Evolutionary conservation across 306 rosid genomes (phyloP).

Genomic region (Begonia peltatifolia): DNA sequence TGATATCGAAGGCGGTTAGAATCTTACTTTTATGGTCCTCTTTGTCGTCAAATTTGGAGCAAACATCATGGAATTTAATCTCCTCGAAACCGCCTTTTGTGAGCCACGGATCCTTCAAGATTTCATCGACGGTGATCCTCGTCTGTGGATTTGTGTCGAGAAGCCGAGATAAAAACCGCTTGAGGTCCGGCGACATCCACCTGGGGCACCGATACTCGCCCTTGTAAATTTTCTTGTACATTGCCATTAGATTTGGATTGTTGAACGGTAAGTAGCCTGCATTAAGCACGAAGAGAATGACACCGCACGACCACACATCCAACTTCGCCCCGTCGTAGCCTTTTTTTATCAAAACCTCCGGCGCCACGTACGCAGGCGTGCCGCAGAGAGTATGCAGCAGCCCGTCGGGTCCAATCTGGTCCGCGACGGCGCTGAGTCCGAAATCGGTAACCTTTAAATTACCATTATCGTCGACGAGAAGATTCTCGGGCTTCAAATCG

Average conservation of each 20-base stretch:
- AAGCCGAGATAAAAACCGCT: slow-evolving; percentile 28
- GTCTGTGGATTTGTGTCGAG: slow-evolving; percentile 69
- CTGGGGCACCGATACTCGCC: slow-evolving; percentile 43
- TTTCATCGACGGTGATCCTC: slow-evolving; percentile 27
- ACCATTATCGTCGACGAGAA: slow-evolving; percentile 44
- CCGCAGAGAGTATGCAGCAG: slow-evolving; percentile 77
- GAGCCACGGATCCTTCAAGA: slow-evolving; percentile 34
- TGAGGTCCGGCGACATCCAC: slow-evolving; percentile 36
- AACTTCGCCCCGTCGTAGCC: slow-evolving; percentile 65
- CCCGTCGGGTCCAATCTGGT: slow-evolving; percentile 35
- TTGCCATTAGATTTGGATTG: slow-evolving; percentile 39
- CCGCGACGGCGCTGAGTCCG: slow-evolving; percentile 76
- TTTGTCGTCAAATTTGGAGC: slow-evolving; percentile 5
- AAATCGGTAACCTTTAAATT: slow-evolving; percentile 68
- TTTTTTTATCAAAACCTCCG: slow-evolving; percentile 41
- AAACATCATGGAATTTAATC: slow-evolving; percentile 11
- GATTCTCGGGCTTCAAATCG: slow-evolving; percentile 80
- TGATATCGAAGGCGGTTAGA: slow-evolving; percentile 68
- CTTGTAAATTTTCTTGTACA: slow-evolving; percentile 40
- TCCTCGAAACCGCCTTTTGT: slow-evolving; percentile 15
- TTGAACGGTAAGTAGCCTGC: slow-evolving; percentile 56
- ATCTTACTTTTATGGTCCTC: slow-evolving; percentile 7
- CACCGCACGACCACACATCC: slow-evolving; percentile 90
- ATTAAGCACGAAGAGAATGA: slow-evolving; percentile 55
- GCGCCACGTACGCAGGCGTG: slow-evolving; percentile 79